Evolutionary conservation across 257 asterid genomes (phyloP).

Genomic region (Solanum tarijense): DNA sequence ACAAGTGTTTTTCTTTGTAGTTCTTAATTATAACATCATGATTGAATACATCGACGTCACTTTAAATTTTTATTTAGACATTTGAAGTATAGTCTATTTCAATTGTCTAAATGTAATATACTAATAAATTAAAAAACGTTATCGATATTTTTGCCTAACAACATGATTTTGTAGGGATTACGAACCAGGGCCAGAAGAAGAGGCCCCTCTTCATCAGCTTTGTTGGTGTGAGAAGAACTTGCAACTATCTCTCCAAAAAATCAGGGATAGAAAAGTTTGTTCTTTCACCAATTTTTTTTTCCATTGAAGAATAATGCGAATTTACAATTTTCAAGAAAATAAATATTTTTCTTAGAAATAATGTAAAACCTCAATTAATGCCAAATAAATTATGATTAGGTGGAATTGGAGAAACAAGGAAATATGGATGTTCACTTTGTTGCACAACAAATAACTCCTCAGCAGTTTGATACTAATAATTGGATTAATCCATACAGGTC

Average conservation of each 20-base stretch:
- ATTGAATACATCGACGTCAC: not conserved
- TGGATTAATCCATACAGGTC: not conserved
- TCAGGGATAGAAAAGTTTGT: not conserved
- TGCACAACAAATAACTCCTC: not conserved
- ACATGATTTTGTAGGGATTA: conserved; percentile 29
- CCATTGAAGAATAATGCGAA: not conserved
- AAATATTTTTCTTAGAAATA: not conserved
- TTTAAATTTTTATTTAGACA: not conserved
- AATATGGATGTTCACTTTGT: not conserved
- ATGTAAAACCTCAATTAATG: not conserved
- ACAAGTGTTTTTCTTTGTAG: not conserved
- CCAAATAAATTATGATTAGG: conserved; percentile 1
- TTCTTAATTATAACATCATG: not conserved
- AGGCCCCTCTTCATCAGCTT: conserved; percentile 43
- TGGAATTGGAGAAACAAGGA: conserved; percentile 9
- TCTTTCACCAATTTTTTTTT: not conserved
- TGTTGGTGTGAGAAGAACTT: conserved; percentile 55
- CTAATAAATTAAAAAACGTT: not conserved
- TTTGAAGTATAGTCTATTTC: not conserved
- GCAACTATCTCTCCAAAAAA: conserved; percentile 22
- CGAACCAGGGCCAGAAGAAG: conserved; percentile 26
- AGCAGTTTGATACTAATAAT: not conserved
- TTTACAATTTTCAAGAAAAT: not conserved
- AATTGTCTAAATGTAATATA: not conserved
- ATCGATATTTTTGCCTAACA: not conserved